These are phyloP conservation scores for Pezicula carpinea DNA, from an alignment of 2,329 filamentous ascomycete species.

Conservation along the genomic window DNA sequence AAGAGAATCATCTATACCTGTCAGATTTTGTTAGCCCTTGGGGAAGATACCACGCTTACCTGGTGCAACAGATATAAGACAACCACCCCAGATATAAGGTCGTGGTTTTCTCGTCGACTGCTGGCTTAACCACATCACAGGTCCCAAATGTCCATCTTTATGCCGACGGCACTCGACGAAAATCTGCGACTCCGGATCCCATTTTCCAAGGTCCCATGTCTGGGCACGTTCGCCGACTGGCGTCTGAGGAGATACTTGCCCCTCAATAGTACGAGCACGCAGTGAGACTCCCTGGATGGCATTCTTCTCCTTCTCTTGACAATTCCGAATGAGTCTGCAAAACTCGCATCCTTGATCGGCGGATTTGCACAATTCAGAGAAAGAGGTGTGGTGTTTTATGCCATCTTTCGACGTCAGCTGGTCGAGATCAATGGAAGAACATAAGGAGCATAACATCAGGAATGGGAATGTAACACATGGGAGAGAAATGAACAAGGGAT, in stretches of 20 bases:
- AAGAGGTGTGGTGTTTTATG: background rate
- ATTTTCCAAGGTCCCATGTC: background rate
- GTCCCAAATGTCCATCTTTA: background rate
- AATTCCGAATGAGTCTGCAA: background rate
- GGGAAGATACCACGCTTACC: background rate
- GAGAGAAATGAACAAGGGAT: no score
- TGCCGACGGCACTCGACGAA: background rate
- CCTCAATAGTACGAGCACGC: no score
- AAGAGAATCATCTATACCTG: background rate
- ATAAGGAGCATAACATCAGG: background rate
- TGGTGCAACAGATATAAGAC: background rate
- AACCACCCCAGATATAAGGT: background rate
- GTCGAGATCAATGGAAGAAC: background rate
- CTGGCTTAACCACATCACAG: constrained; percentile 1
- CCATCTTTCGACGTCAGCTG: background rate
- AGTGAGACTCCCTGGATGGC: no score
- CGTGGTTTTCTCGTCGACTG: background rate
- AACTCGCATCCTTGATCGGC: background rate
- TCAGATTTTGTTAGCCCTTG: background rate
- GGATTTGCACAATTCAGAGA: background rate
- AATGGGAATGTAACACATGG: background rate
- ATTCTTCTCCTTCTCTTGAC: background rate
- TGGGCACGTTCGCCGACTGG: no score
- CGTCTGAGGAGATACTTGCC: no score
- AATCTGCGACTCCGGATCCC: constrained; percentile 1